Evolutionary conservation across 768 basidiomycete genomes (phyloP), one percentile per base, ranked within the genome.

Genomic region (Hygrocybe coccinea): DNA sequence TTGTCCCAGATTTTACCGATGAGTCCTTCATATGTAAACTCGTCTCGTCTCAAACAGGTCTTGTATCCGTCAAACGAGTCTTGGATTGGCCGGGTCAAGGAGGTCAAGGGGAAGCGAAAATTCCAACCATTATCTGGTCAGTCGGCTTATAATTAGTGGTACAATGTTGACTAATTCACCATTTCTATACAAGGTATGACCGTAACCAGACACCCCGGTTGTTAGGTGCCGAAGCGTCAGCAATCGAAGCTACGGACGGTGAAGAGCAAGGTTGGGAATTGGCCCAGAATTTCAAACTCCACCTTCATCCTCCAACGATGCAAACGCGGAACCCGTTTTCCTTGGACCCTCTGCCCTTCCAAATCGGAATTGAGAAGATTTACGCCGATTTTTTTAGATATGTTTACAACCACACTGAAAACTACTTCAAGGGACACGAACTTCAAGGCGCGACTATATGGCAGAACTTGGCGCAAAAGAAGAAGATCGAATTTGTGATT

Each of bases 401-500:
- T 47, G n/a, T 29, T 14, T 47, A 17, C 22, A 17, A 3, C 2
- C 45, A 47, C 22, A 21, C 45, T 12, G 15, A 24, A 24, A 17
- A 14, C 22, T 24, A 22, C 22, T 17, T 47, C 45, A 47, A n/a
- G 45, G 22, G 25, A n/a, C 15, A 29, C 14, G 15, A 17, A 21
- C 12, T 24, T 7, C n/a, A 47, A 47, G 45, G n/a, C 15, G 19
- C 45, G 45, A 29, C 29, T 4, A 29, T 29, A 29, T 47, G 45
- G 45, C 45, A 47, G 45, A 21, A 47, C 15, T 21, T 47, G 45
- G 21, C 25, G 14, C 15, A 24, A 47, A 47, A 29, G 21, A 47
- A 47, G 25, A 47, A 47, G 45, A 47, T 47, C 45, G 45, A 47
- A 24, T 47, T 47, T 14, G 45, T 47, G 25, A 47, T 47, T 19